Conservation (phyloP, 1,284 basidiomycete genomes). For the Thelephora terrestris region DNA sequence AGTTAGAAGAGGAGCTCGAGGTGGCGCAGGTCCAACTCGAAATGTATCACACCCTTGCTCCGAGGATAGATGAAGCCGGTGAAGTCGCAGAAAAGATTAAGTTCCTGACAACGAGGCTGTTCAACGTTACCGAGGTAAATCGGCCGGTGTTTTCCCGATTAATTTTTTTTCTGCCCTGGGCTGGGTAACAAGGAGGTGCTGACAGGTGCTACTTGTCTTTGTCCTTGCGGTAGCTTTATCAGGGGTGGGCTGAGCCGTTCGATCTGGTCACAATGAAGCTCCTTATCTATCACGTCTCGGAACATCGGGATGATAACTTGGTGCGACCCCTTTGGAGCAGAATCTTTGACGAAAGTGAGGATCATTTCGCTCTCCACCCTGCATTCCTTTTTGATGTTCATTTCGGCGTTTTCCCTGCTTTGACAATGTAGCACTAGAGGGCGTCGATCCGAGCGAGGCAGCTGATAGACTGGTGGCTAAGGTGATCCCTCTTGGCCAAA, state of each 20-base stretch:
- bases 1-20: constrained; percentile 93
- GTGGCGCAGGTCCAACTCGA: constrained; percentile 96
- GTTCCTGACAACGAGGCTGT: constrained; percentile 42
- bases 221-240: constrained; percentile 57
- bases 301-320: constrained; percentile 79
- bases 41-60: constrained; percentile 58
- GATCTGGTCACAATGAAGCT: constrained; percentile 80
- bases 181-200: constrained; percentile 3
- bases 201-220: constrained; percentile 1
- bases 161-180: constrained; percentile 3
- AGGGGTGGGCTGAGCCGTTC: constrained; percentile 82
- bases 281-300: constrained; percentile 88
- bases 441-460: constrained; percentile 37
- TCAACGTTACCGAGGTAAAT: constrained; percentile 63
- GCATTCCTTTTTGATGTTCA: constrained; percentile 2
- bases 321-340: constrained; percentile 84
- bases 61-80: constrained; percentile 47
- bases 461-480: constrained; percentile 55
- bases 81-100: constrained; percentile 48
- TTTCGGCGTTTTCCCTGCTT: constrained; percentile 3
- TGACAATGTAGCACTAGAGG: constrained; percentile 33
- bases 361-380: constrained; percentile 6
- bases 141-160: background rate
- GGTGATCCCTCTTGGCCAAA: constrained; percentile 65
- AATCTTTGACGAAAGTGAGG: constrained; percentile 70